Evolutionary conservation across 495 filamentous ascomycete species (phyloP).

Genomic region (Aspergillus asperescens): DNA sequence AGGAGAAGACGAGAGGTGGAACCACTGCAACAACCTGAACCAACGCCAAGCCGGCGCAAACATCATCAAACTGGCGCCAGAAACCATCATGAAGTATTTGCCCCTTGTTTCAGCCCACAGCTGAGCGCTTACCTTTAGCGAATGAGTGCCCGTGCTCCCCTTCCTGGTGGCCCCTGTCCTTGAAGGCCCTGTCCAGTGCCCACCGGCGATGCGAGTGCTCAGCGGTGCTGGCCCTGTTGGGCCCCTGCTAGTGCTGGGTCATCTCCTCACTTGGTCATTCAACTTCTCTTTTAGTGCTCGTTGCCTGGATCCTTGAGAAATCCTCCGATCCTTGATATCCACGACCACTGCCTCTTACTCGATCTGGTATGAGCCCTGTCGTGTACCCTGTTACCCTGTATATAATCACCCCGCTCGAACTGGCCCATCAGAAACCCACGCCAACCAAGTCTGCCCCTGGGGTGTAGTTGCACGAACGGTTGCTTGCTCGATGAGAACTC

Average conservation of each 20-base stretch:
- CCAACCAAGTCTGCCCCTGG: background rate
- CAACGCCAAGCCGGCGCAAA: constrained; percentile 23
- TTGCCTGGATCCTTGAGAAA: background rate
- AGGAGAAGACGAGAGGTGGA: constrained; percentile 8
- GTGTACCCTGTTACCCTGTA: background rate
- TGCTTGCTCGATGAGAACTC: background rate
- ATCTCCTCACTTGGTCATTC: background rate
- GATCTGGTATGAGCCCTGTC: background rate
- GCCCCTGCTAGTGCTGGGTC: constrained; percentile 1
- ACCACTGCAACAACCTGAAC: no score
- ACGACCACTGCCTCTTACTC: background rate
- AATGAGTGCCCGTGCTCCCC: constrained; percentile 5
- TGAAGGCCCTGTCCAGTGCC: background rate
- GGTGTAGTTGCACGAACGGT: background rate
- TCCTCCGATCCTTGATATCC: constrained; percentile 5
- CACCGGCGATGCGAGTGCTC: constrained; percentile 2
- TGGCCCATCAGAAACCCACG: background rate
- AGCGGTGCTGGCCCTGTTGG: background rate
- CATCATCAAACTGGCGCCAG: constrained; percentile 25
- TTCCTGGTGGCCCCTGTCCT: background rate
- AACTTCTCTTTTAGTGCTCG: background rate
- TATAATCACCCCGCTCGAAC: background rate
- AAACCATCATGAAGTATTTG: constrained; percentile 25
- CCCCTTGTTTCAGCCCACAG: constrained; percentile 23
- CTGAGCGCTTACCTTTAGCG: constrained; percentile 21